Conservation (phyloP, 257 asterid genomes). For the Nyctanthes arbortristis region DNA sequence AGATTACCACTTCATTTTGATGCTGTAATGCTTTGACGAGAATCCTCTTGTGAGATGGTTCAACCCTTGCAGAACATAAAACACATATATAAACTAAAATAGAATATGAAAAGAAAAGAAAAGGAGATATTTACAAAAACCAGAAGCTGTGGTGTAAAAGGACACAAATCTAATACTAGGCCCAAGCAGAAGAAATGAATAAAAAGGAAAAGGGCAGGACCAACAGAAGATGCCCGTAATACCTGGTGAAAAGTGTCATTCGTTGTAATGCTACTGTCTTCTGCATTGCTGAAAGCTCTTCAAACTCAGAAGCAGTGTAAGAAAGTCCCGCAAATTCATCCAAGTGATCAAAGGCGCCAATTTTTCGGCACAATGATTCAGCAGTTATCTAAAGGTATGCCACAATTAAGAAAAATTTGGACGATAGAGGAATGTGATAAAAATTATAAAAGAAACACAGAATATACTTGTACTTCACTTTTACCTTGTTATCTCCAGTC, state of each 20-base stretch:
- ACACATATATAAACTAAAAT: conserved; percentile 15
- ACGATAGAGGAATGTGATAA: conserved; percentile 18
- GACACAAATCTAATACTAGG: conserved; percentile 21
- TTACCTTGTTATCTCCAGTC: conserved; percentile 99
- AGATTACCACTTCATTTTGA: conserved; percentile 93
- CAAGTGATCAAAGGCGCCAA: conserved; percentile 84
- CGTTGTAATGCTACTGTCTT: conserved; percentile 86
- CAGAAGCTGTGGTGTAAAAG: conserved; percentile 21
- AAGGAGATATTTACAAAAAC: conserved; percentile 13
- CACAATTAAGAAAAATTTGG: conserved; percentile 22
- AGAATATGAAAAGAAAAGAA: conserved; percentile 16
- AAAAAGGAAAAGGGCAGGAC: neutral
- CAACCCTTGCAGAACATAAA: conserved; percentile 65
- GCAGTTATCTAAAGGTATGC: conserved; percentile 66
- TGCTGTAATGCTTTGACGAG: conserved; percentile 96
- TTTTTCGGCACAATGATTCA: conserved; percentile 85
- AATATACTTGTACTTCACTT: neutral
- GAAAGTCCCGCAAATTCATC: conserved; percentile 84
- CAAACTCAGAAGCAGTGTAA: conserved; percentile 97
- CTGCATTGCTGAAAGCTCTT: conserved; percentile 83
- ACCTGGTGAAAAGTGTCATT: conserved; percentile 90
- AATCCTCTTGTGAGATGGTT: conserved; percentile 99
- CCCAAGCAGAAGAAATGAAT: conserved; percentile 3
- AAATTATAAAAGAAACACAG: conserved; percentile 14
- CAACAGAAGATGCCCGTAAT: conserved; percentile 2